Base-by-base conservation (phyloP, 345 rosid species). In the Salix koriyanagi region DNA sequence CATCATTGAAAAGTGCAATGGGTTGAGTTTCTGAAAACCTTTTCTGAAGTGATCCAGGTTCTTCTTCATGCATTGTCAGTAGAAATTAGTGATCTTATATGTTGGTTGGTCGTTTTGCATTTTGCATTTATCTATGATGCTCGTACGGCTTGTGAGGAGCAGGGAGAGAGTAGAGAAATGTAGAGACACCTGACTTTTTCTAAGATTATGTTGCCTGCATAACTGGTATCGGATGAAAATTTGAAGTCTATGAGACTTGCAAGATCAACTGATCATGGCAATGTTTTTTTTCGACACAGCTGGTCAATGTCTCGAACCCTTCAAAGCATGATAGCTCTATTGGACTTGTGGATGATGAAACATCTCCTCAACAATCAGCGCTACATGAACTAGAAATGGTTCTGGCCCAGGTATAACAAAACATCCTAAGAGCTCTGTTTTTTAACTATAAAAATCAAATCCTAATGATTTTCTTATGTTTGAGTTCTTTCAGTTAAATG, bases 351-450 rank as follows among this genome's bases (percentile, higher is more conserved):
- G 73, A 71, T 1, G 85, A 80, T 58, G 87, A 85, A 52, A 32
- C 80, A 71, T 83, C 96, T 65, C 58, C 85, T 1, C 96, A 91
- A 81, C 90, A 88, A 84, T 81, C 86, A 16, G 92, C 87, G 52
- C 73, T 95, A 62, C 87, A 82, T 79, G 96, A 93, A 72, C 90
- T 95, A 67, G 89, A 85, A 79, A 85, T 61, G 74, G 95, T 87
- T 86, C 88, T 84, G 85, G 42, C 77, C 68, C 91, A 88, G 91
- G 99, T 92, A 67, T 79, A 77, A n/a, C 67, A 32, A 32, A 6
- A 26, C 15, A 69, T 52, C 71, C 19, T 11, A 15, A 69, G 8
- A 7, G 34, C 18, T 21, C 21, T 12, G 9, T 19, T 46, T 39
- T 4, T 11, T 19, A 15, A 46, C 32, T 21, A 37, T 62, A 19